These are phyloP conservation scores for Kwoniella sp. DNA, from an alignment of 768 basidiomycete genomes.

Conservation along the genomic window DNA sequence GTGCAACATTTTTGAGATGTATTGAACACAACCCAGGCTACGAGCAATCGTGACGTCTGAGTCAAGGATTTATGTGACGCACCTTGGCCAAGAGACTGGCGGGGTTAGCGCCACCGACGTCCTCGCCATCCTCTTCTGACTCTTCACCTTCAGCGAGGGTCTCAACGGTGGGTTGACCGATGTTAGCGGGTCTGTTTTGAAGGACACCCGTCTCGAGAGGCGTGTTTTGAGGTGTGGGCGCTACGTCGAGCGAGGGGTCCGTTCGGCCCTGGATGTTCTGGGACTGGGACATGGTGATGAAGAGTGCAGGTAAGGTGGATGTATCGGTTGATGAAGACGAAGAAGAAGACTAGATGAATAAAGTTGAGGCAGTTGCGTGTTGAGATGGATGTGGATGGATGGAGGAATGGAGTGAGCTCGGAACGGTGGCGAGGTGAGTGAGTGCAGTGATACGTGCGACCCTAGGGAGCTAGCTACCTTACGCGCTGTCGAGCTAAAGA, in stretches of 20 bases:
- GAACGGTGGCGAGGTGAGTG: slow-evolving; percentile 19
- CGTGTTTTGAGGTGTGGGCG: slow-evolving; percentile 94
- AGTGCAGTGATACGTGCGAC: not conserved
- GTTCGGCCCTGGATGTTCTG: slow-evolving; percentile 50
- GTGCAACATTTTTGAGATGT: not conserved
- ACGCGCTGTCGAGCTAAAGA: not conserved
- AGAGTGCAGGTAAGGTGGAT: not conserved
- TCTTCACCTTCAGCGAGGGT: slow-evolving; percentile 68
- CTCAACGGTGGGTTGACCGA: slow-evolving; percentile 70
- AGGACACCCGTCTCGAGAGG: slow-evolving; percentile 82
- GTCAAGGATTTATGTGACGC: slow-evolving; percentile 27
- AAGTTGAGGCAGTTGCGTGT: not conserved
- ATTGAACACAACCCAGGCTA: not conserved
- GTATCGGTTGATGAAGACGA: slow-evolving; percentile 12
- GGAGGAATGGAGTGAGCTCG: not conserved
- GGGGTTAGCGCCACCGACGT: slow-evolving; percentile 59
- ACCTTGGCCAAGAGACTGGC: slow-evolving; percentile 55
- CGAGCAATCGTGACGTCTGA: no score
- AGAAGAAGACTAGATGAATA: slow-evolving; percentile 1
- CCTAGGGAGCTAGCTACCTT: not conserved
- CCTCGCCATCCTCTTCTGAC: slow-evolving; percentile 75
- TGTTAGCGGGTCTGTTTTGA: slow-evolving; percentile 61
- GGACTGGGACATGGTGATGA: slow-evolving; percentile 41
- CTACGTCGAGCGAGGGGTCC: slow-evolving; percentile 55
- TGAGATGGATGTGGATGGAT: not conserved